Percentiles rank a stretch among this genome's conserved stretches.
Conservation (phyloP, 1,139 yeast species). For the Groenewaldozyma auringiensis region DNA sequence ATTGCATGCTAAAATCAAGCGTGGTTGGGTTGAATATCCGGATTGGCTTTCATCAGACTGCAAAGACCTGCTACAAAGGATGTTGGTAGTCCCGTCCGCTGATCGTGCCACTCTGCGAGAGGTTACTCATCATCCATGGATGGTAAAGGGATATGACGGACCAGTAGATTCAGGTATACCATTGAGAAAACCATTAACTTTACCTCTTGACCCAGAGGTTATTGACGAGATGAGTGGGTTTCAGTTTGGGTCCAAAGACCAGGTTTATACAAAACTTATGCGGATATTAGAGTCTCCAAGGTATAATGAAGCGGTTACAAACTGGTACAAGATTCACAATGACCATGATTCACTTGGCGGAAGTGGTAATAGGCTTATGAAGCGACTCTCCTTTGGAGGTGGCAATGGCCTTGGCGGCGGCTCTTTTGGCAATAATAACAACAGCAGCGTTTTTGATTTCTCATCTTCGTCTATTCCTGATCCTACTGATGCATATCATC, state of each 20-base stretch:
- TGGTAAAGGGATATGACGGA: constrained; percentile 78
- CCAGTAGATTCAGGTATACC: constrained; percentile 70
- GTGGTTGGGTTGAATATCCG: constrained; percentile 91
- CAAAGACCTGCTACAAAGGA: constrained; percentile 70
- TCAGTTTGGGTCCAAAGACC: constrained; percentile 67
- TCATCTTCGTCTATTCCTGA: constrained; percentile 37
- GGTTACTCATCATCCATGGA: constrained; percentile 89
- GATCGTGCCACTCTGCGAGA: constrained; percentile 75
- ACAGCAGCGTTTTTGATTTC: not conserved
- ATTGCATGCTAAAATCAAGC: constrained; percentile 87
- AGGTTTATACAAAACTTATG: constrained; percentile 51
- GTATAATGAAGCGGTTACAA: constrained; percentile 56
- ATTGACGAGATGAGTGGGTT: constrained; percentile 68
- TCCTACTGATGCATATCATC: constrained; percentile 89
- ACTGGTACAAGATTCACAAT: constrained; percentile 48
- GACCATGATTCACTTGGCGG: not conserved
- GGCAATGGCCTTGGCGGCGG: not conserved
- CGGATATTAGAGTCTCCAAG: constrained; percentile 55
- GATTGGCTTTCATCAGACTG: constrained; percentile 73
- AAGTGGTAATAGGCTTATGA: constrained; percentile 11
- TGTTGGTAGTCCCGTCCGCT: constrained; percentile 85
- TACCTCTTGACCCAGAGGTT: constrained; percentile 67
- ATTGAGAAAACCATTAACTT: constrained; percentile 59
- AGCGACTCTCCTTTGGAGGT: constrained; percentile 6
- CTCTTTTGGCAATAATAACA: not conserved